A percentile compares a stretch with the other conserved stretches of the same genome.
Conservation (phyloP, 2,329 filamentous ascomycete species). For the Colletotrichum echinochloae region DNA sequence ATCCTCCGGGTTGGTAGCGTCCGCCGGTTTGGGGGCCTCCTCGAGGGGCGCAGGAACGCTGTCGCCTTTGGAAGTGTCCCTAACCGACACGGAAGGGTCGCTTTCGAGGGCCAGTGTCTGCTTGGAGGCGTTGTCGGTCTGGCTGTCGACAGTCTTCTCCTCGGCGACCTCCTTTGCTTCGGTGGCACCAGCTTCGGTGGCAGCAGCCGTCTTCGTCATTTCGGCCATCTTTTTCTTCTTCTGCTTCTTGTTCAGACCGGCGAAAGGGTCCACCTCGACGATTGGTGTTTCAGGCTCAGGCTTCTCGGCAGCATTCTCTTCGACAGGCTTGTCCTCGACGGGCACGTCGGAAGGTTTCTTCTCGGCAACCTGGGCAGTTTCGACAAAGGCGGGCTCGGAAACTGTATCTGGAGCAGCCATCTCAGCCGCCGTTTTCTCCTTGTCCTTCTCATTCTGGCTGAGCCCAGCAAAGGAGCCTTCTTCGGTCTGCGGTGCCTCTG, state of each 20-base stretch:
- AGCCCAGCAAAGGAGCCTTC: slow-evolving; percentile 30
- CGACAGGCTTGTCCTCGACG: slow-evolving; percentile 7
- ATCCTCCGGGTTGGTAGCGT: slow-evolving; percentile 41
- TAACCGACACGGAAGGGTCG: not conserved
- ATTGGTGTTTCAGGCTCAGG: not conserved
- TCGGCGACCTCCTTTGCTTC: slow-evolving; percentile 4
- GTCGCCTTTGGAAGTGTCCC: not conserved
- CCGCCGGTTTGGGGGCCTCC: slow-evolving; percentile 20
- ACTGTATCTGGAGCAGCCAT: not conserved
- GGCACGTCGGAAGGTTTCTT: not conserved
- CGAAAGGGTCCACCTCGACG: slow-evolving; percentile 9
- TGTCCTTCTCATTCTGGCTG: slow-evolving; percentile 5
- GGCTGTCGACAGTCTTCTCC: not conserved
- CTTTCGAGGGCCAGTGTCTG: not conserved
- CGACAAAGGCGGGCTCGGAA: not conserved
- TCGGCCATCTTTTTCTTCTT: slow-evolving; percentile 37
- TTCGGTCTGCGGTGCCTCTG: slow-evolving; percentile 39
- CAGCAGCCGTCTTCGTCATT: slow-evolving; percentile 16
- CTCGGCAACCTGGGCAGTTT: not conserved
- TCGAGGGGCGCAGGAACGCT: not conserved
- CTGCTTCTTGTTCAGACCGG: slow-evolving; percentile 27
- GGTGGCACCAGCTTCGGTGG: not conserved
- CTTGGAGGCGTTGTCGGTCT: slow-evolving; percentile 1
- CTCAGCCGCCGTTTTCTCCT: not conserved
- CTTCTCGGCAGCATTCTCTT: slow-evolving; percentile 26